phyloP scores from a whole-genome alignment of 768 basidiomycete species.

The Peribolospora kevripleyi region DNA sequence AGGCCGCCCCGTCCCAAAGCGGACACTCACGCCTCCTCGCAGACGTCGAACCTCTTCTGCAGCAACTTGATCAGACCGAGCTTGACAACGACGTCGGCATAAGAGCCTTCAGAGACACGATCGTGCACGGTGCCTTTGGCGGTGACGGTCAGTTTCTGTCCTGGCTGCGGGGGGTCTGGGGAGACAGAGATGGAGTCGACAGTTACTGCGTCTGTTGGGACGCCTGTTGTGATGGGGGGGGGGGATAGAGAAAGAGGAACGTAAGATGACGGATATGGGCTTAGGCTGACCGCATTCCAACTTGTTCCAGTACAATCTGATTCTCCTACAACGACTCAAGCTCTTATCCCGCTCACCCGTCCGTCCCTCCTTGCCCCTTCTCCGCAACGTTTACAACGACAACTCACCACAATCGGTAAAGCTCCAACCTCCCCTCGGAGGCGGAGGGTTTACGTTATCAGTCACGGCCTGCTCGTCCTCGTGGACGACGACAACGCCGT shows the following conservation, averaged over 20 bases:
- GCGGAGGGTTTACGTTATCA: too few species aligned
- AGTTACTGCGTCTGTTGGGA: constrained; percentile 27
- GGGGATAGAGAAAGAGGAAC: background rate
- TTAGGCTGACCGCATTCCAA: too few species aligned
- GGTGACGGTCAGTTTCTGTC: constrained; percentile 61
- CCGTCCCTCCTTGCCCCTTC: too few species aligned
- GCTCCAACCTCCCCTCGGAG: too few species aligned
- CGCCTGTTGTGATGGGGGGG: constrained; percentile 22
- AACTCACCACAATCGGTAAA: too few species aligned
- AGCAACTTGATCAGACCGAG: constrained; percentile 82
- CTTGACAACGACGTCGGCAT: constrained; percentile 71
- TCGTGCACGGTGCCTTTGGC: constrained; percentile 35
- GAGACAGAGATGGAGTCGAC: constrained; percentile 44
- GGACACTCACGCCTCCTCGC: constrained; percentile 66
- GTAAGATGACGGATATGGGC: too few species aligned
- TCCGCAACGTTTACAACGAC: too few species aligned
- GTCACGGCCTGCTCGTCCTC: too few species aligned
- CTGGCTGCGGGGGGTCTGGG: constrained; percentile 77
- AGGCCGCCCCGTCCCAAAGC: background rate
- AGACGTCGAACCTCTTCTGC: constrained; percentile 58
- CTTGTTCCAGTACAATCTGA: too few species aligned
- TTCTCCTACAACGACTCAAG: too few species aligned
- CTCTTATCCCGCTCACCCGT: too few species aligned
- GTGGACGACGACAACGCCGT: too few species aligned
- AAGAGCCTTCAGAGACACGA: constrained; percentile 39